Conservation (phyloP, 495 filamentous ascomycete genomes). For the Tuber umbilicatum region DNA sequence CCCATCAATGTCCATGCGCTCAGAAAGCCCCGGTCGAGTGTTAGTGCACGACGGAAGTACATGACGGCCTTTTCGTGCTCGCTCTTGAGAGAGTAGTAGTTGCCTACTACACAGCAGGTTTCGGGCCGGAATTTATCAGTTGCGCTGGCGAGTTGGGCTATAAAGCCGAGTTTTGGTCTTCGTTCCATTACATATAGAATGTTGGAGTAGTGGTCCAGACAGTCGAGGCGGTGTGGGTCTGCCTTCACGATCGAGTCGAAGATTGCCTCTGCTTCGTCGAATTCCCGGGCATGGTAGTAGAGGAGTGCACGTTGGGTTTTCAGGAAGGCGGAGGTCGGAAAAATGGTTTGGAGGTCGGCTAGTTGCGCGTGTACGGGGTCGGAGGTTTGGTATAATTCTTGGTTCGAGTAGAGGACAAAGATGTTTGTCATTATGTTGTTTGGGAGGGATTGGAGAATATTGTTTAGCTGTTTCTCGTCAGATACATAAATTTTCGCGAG, state of each 20-base stretch:
- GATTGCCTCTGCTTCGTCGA: conserved; percentile 73
- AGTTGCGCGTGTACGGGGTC: conserved; percentile 64
- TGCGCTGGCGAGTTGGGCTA: conserved; percentile 79
- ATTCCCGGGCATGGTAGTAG: conserved; percentile 90
- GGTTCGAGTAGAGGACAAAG: conserved; percentile 80
- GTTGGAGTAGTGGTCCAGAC: conserved; percentile 90
- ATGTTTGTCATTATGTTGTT: conserved; percentile 88
- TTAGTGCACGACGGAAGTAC: conserved; percentile 95
- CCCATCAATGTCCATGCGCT: conserved; percentile 99
- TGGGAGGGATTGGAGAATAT: conserved; percentile 59
- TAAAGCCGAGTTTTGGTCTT: conserved; percentile 79
- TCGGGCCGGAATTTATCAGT: conserved; percentile 96
- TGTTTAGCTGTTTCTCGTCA: conserved; percentile 48
- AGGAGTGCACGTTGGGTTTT: conserved; percentile 83
- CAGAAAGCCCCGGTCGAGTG: conserved; percentile 81
- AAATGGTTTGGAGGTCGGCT: conserved; percentile 69
- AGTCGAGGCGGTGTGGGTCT: conserved; percentile 83
- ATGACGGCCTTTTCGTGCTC: conserved; percentile 97
- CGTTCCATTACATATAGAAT: conserved; percentile 88
- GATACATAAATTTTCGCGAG: background rate
- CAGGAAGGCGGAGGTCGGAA: conserved; percentile 79
- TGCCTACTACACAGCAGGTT: conserved; percentile 93
- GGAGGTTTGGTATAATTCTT: conserved; percentile 83
- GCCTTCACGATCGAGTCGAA: conserved; percentile 73
- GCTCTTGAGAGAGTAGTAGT: conserved; percentile 89